Evolutionary conservation across 208 protist species (phyloP), one percentile per base, ranked within the genome.

Genomic region (Acanthamoeba lenticulata): DNA sequence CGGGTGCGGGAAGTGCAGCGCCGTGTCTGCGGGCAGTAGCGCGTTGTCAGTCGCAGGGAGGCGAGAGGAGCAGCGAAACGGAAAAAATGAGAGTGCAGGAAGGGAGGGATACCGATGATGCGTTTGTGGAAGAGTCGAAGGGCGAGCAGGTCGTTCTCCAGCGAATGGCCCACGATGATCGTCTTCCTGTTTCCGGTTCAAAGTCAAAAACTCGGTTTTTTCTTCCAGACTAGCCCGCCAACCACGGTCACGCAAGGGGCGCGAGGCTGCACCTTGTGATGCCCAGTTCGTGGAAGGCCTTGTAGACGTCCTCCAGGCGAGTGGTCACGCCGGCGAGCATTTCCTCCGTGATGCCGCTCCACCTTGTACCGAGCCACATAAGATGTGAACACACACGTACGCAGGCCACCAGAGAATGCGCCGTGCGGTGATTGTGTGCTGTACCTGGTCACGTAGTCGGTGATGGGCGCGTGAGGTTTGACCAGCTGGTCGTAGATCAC

Each of bases 91-190:
- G n/a, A n/a, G n/a, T n/a, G n/a, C n/a, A n/a, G n/a, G n/a, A n/a
- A n/a, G n/a, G n/a, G n/a, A n/a, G 19, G 6, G 29, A 34, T 77
- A 96, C 99, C 98, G 57, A 98, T 95, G 44, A 99, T 86, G 83
- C 96, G 94, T 45, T 97, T 97, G 29, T 98, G 98, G 45, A 98
- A 42, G 69, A 98, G 92, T 34, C 96, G 95, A 57, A 98, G 97
- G 29, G 97, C 97, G 85, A 97, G 98, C 89, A 99, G 98, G 96
- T 99, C 98, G 94, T 99, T 99, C 89, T 99, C 98, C 0, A 99
- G 94, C 91, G 96, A 98, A 95, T 99, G 98, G 0, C 98, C 98
- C 0, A 99, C 95, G 15, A 99, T 90, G 92, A 98, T 98, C 1
- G 98, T 98, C 6, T 98, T 94, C 38, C 67, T 77, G 32, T 24